Base-by-base conservation (phyloP, 192 early-diverging fungal genomes). In the Entomortierella chlamydospora region DNA sequence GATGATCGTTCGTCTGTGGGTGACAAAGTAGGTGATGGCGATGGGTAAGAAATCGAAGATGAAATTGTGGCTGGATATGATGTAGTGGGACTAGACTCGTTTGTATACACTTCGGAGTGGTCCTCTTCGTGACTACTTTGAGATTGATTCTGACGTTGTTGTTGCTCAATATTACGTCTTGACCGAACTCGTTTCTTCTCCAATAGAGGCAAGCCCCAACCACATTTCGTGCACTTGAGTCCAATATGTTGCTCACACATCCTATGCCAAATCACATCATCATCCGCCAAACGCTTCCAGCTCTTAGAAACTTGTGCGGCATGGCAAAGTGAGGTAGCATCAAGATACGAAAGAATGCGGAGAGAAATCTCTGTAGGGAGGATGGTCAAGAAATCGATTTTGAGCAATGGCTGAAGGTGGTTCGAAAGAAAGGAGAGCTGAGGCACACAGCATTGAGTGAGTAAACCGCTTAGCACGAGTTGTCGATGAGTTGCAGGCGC, bases 211-310 rank as follows among this genome's bases (percentile, higher is more conserved):
- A 98, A 69, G 5, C 98, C 96, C 97, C 96, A 99, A 3, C 98
- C 98, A 82, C 98, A 99, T 65, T 93, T 97, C 61, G 86, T 86
- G 79, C 98, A 99, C 68, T 95, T 94, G 49, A 93, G 93, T 83
- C 96, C 96, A 57, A 98, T 99, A 72, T 99, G 98, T 85, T 98
- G 97, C 53, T 92, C 91, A 59, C 98, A 99, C 95, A 99, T 97
- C 34, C 91, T 83, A 68, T 98, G 93, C 98, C 98, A 99, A 12
- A 99, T 84, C 4, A 91, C 81, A 70, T 99, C 95, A 67, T 96
- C 95, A 64, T 98, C 94, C 7, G 96, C 94, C 28, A 97, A 64
- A 22, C 61, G 65, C 22, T 86, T 90, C 98, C 98, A 99, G 4
- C 76, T 60, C 18, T 85, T 89, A 54, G 86, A 92, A 0, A 96